Percentiles rank a stretch among this genome's conserved stretches.
Conservation (phyloP, 371 early-diverging fungal species). For the Entomophthora muscae region DNA sequence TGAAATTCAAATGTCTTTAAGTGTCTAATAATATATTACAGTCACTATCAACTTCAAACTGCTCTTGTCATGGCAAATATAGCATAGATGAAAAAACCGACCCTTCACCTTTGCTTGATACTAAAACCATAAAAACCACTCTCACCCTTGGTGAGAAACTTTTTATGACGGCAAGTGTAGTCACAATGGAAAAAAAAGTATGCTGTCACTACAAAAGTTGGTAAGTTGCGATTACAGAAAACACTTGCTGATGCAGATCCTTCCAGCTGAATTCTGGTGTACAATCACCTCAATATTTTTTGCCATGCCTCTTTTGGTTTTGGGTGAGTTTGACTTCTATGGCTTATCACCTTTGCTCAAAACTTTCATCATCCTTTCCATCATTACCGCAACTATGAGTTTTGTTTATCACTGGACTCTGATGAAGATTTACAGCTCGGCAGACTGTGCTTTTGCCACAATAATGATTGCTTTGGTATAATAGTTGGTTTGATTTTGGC, state of each 20-base stretch:
- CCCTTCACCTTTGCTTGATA: neutral
- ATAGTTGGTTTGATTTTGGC: neutral
- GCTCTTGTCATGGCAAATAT: neutral
- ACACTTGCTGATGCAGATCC: neutral
- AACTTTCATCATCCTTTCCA: conserved; percentile 15
- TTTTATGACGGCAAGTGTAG: conserved; percentile 5
- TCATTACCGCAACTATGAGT: conserved; percentile 17
- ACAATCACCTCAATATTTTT: conserved; percentile 23
- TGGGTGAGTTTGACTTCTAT: conserved; percentile 15
- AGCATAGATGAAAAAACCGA: neutral
- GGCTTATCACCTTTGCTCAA: conserved; percentile 16
- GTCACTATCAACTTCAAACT: neutral
- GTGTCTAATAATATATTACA: neutral
- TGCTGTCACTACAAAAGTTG: neutral
- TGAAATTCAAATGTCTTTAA: neutral
- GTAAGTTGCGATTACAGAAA: neutral
- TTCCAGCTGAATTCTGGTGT: conserved; percentile 24
- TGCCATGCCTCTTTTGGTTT: conserved; percentile 18
- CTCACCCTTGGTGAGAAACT: conserved; percentile 1
- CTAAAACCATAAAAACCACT: neutral
- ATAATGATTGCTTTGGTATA: conserved; percentile 12
- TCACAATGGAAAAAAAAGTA: conserved; percentile 10
- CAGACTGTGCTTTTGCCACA: conserved; percentile 22
- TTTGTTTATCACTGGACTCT: conserved; percentile 21
- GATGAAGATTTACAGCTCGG: conserved; percentile 21